Conservation (phyloP, 192 early-diverging fungal genomes). For the Thamnidium elegans region DNA sequence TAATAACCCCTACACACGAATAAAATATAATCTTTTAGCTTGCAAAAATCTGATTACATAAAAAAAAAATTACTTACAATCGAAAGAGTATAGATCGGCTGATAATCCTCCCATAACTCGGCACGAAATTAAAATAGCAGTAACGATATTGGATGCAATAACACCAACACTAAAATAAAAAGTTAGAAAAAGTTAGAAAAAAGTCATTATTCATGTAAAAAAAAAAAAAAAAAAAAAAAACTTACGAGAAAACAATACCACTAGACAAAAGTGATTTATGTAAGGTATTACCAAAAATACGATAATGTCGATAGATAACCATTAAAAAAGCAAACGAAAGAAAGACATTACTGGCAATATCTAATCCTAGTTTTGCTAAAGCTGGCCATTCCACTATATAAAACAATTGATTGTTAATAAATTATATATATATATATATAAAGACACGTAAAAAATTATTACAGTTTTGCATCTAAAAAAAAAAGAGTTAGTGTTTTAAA, state of each 20-base stretch:
- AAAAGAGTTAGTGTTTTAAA: neutral
- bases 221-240: neutral
- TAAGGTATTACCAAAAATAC: slow-evolving; percentile 25
- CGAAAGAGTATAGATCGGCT: slow-evolving; percentile 31
- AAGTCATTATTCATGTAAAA: neutral
- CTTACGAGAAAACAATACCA: slow-evolving; percentile 36
- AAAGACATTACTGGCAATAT: slow-evolving; percentile 31
- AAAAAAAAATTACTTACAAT: slow-evolving; percentile 26
- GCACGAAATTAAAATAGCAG: slow-evolving; percentile 27
- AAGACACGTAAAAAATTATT: neutral
- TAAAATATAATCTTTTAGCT: neutral
- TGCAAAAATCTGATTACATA: neutral
- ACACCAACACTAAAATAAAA: slow-evolving; percentile 25
- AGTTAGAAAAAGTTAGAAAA: neutral
- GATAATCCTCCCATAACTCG: slow-evolving; percentile 24
- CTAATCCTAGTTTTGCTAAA: slow-evolving; percentile 33
- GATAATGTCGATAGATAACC: slow-evolving; percentile 28
- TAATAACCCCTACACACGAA: slow-evolving; percentile 26
- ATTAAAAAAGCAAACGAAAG: slow-evolving; percentile 27
- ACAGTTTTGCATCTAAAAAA: slow-evolving; percentile 24
- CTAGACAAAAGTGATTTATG: slow-evolving; percentile 29
- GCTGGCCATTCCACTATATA: slow-evolving; percentile 32
- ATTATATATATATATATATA: neutral
- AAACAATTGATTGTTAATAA: neutral
- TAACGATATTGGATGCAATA: slow-evolving; percentile 26